Conservation (phyloP, 2,329 filamentous ascomycete species). For the Apiospora malaysiana region DNA sequence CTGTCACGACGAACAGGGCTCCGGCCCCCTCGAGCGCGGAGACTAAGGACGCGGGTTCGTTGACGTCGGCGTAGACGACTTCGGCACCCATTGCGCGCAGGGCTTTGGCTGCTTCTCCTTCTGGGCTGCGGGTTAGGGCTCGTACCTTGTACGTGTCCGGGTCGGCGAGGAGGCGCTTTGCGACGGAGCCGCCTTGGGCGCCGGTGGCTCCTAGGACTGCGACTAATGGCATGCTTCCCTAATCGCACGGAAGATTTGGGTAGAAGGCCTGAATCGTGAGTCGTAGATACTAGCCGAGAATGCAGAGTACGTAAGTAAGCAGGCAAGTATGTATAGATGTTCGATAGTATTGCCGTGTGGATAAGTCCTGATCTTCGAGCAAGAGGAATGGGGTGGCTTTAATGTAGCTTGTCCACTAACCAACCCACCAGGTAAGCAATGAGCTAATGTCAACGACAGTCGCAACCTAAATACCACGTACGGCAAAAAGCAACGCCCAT, state of each 20-base stretch:
- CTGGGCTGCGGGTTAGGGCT: constrained; percentile 34
- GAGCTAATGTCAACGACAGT: background rate
- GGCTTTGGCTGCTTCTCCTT: constrained; percentile 27
- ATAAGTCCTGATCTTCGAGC: background rate
- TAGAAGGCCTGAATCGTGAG: too few relatives aligned
- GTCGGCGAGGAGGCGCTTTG: constrained; percentile 27
- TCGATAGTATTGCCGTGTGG: background rate
- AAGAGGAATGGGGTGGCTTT: background rate
- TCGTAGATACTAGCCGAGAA: too few relatives aligned
- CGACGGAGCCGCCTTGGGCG: constrained; percentile 32
- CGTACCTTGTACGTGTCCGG: constrained; percentile 32
- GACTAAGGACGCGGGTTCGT: constrained; percentile 26
- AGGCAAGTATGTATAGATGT: background rate
- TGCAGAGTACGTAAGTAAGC: background rate
- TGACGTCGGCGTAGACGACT: constrained; percentile 33
- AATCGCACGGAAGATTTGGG: background rate
- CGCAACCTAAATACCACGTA: background rate
- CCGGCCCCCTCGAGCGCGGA: constrained; percentile 33
- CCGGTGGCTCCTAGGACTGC: constrained; percentile 23
- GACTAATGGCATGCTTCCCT: constrained; percentile 3
- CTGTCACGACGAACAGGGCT: constrained; percentile 38
- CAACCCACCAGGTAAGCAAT: background rate
- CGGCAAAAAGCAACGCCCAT: background rate
- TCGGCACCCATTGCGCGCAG: constrained; percentile 31
- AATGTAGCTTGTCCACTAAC: background rate